phyloP scores from a whole-genome alignment of 2,329 filamentous ascomycete species.

The Parascedosporium putredinis region DNA sequence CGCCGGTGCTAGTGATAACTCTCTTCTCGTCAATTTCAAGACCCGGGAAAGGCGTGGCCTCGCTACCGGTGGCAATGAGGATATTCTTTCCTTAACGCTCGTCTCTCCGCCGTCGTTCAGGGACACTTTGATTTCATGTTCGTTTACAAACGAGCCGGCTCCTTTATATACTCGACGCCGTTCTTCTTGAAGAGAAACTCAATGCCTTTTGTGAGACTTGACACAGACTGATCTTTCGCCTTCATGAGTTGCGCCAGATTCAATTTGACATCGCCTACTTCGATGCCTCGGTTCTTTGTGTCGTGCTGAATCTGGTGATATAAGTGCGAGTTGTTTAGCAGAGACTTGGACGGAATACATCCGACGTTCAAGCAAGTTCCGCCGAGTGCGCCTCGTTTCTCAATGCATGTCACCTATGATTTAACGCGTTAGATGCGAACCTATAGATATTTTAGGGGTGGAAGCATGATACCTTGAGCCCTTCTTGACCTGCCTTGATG shows the following conservation, averaged over 20 bases:
- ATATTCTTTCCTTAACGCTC: conserved; percentile 86
- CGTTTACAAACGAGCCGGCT: conserved; percentile 73
- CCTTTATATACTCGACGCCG: conserved; percentile 95
- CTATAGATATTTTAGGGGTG: background rate
- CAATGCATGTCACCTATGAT: conserved; percentile 81
- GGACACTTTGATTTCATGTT: conserved; percentile 85
- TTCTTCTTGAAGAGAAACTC: conserved; percentile 99
- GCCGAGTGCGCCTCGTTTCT: conserved; percentile 90
- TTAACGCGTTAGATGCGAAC: background rate
- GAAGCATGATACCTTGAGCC: conserved; percentile 62
- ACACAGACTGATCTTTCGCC: conserved; percentile 88
- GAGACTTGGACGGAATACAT: conserved; percentile 98
- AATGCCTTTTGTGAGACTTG: conserved; percentile 86
- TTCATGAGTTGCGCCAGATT: conserved; percentile 97
- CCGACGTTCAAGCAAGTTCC: conserved; percentile 98
- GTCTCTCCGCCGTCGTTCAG: conserved; percentile 88
- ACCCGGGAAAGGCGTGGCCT: conserved; percentile 92
- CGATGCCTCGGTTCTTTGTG: conserved; percentile 93
- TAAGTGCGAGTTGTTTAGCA: conserved; percentile 98
- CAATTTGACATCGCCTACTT: conserved; percentile 93
- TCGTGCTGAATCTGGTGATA: conserved; percentile 97
- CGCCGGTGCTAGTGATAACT: conserved; percentile 92
- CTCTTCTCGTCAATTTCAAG: conserved; percentile 95
- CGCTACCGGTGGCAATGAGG: conserved; percentile 89
- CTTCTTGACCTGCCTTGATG: conserved; percentile 97